Evolutionary conservation across 2,329 filamentous ascomycete species (phyloP).

Genomic region (Arthrobotrys megalospora): DNA sequence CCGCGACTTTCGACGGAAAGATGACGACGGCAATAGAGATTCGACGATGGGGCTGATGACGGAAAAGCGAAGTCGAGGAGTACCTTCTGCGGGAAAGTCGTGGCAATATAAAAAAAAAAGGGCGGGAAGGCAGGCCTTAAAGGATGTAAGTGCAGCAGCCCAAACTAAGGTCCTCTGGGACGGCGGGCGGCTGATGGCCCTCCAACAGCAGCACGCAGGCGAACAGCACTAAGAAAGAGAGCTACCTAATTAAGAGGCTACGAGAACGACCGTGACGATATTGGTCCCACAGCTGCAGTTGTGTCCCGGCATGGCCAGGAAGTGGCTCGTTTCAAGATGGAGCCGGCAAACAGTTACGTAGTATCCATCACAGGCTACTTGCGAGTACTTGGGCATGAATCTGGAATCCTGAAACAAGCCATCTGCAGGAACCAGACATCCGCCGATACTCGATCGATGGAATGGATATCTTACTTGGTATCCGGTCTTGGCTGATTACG

Average conservation of each 20-base stretch:
- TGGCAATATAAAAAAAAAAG: conserved; percentile 51
- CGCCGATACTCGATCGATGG: conserved; percentile 35
- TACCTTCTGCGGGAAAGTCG: conserved; percentile 12
- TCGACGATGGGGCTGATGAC: not conserved
- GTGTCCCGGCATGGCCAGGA: conserved; percentile 10
- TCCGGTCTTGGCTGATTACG: conserved; percentile 24
- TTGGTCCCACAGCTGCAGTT: conserved; percentile 22
- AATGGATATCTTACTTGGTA: conserved; percentile 1
- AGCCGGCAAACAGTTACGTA: conserved; percentile 16
- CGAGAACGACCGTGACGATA: conserved; percentile 6
- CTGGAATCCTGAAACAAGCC: conserved; percentile 59
- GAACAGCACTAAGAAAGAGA: conserved; percentile 4
- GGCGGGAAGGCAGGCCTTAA: conserved; percentile 28
- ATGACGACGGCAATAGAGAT: conserved; percentile 7
- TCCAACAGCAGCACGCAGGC: conserved; percentile 34
- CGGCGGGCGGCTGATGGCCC: conserved; percentile 54
- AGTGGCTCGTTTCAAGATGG: conserved; percentile 43
- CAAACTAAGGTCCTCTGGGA: conserved; percentile 53
- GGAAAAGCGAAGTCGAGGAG: not conserved
- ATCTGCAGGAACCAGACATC: conserved; percentile 55
- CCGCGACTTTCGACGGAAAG: conserved; percentile 14
- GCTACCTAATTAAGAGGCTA: conserved; percentile 7
- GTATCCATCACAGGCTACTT: conserved; percentile 1
- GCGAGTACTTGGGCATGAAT: conserved; percentile 16
- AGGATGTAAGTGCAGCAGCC: conserved; percentile 14